These are phyloP conservation scores for Cordyceps sp. DNA, from an alignment of 2,329 filamentous ascomycete genomes.

Conservation along the genomic window DNA sequence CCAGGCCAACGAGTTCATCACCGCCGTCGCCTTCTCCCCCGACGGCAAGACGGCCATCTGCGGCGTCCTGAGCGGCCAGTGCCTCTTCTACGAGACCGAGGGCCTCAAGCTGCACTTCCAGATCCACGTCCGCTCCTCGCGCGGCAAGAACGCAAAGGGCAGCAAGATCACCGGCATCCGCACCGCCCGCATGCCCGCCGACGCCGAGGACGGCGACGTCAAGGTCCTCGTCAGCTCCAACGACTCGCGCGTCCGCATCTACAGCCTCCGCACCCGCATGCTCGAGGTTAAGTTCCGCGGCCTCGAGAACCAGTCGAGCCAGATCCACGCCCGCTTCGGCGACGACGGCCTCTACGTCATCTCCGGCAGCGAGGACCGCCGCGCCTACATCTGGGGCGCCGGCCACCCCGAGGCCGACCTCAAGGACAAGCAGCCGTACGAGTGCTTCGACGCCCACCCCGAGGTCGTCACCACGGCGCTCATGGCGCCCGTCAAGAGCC, in stretches of 20 bases:
- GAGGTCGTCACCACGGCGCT: slow-evolving; percentile 80
- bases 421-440: slow-evolving; percentile 66
- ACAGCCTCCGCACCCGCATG: slow-evolving; percentile 71
- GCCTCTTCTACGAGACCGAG: slow-evolving; percentile 85
- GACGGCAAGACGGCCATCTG: slow-evolving; percentile 84
- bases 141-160: slow-evolving; percentile 86
- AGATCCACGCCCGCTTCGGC: slow-evolving; percentile 79
- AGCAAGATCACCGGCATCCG: slow-evolving; percentile 96
- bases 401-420: slow-evolving; percentile 37
- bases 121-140: slow-evolving; percentile 81
- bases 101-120: slow-evolving; percentile 71
- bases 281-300: slow-evolving; percentile 84
- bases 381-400: slow-evolving; percentile 74
- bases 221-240: slow-evolving; percentile 89
- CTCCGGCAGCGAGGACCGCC: slow-evolving; percentile 82
- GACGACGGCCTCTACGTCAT: slow-evolving; percentile 77
- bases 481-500: slow-evolving; percentile 65
- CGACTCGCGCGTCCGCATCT: slow-evolving; percentile 80
- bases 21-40: slow-evolving; percentile 82
- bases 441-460: slow-evolving; percentile 81
- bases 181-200: slow-evolving; percentile 41
- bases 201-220: slow-evolving; percentile 40
- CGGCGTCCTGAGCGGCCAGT: slow-evolving; percentile 70
- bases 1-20: slow-evolving; percentile 72
- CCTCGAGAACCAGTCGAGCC: slow-evolving; percentile 76